Evolutionary conservation across 139 green algal species (phyloP).

Genomic region (Nannochloris sp.): DNA sequence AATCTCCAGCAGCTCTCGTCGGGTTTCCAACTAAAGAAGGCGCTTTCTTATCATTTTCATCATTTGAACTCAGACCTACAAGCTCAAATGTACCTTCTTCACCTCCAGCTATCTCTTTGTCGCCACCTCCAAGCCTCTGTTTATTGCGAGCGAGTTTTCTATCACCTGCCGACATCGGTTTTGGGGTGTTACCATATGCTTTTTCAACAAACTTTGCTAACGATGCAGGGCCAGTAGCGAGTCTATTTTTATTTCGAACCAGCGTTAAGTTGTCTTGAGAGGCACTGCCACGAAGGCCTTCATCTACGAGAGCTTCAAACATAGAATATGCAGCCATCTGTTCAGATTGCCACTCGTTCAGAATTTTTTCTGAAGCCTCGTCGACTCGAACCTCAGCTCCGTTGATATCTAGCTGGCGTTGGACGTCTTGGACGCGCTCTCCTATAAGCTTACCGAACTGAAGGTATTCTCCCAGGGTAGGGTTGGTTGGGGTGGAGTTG

Average conservation of each 20-base stretch:
- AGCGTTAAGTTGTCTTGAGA: neutral
- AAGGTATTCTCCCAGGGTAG: conserved; percentile 9
- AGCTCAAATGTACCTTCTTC: neutral
- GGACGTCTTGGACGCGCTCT: conserved; percentile 5
- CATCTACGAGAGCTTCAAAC: conserved; percentile 22
- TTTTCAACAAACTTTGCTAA: neutral
- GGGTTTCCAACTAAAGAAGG: neutral
- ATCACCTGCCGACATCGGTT: neutral
- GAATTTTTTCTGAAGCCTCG: neutral
- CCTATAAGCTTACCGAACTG: conserved; percentile 29
- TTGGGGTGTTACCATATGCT: neutral
- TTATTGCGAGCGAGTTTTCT: too few relatives aligned
- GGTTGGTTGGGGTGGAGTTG: neutral
- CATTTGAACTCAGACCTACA: neutral
- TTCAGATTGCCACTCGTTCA: conserved; percentile 15
- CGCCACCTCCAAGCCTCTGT: too few relatives aligned
- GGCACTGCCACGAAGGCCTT: too few relatives aligned
- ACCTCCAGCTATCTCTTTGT: too few relatives aligned
- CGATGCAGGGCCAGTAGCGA: neutral
- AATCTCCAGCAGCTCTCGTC: neutral
- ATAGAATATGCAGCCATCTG: conserved; percentile 14
- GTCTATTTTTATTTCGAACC: neutral
- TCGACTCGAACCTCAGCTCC: conserved; percentile 4
- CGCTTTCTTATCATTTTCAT: neutral
- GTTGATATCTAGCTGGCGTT: conserved; percentile 10